phyloP scores from a whole-genome alignment of 371 early-diverging fungal species.

The Zychaea mexicana region DNA sequence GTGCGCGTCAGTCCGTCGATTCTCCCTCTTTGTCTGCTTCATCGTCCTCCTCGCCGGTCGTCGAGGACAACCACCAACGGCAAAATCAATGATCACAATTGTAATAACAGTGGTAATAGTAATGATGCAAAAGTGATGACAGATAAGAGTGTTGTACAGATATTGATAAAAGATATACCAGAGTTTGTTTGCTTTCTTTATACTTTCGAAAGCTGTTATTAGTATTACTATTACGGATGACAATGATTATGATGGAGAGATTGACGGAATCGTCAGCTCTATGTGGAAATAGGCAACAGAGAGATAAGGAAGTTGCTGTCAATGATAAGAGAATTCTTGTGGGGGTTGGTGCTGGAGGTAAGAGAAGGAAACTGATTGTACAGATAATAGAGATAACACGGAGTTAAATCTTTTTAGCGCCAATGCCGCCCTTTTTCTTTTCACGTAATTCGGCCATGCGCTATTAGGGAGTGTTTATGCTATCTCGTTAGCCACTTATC shows the following conservation, averaged over 20 bases:
- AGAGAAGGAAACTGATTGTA: neutral
- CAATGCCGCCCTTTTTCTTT: slow-evolving; percentile 46
- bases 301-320: no score
- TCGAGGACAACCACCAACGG: no score
- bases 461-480: no score
- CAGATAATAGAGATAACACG: neutral
- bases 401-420: slow-evolving; percentile 33
- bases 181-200: no score
- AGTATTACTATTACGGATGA: no score
- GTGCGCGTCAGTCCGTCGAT: neutral
- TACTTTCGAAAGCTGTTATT: neutral
- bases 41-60: neutral
- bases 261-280: no score
- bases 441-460: slow-evolving; percentile 58
- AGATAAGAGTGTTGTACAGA: neutral
- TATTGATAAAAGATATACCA: neutral
- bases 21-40: neutral
- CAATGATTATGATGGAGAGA: no score
- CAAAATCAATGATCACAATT: no score
- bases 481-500: neutral
- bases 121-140: no score
- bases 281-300: no score
- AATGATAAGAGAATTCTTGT: no score
- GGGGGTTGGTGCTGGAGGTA: neutral
- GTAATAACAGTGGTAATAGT: no score